phyloP scores from a whole-genome alignment of 139 green algal species.

The Picocystis salinarum region DNA sequence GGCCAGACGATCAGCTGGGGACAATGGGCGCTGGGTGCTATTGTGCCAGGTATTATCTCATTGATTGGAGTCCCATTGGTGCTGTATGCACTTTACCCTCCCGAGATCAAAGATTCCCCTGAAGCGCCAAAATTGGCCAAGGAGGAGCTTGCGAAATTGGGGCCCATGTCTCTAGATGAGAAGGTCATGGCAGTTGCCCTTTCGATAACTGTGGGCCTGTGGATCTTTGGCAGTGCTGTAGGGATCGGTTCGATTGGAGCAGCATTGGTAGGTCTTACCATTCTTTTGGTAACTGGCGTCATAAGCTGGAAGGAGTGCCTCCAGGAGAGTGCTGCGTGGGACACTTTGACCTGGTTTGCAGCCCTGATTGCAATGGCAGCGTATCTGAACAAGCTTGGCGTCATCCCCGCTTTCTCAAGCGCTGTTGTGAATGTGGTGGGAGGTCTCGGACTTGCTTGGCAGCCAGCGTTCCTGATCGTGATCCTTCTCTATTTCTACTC shows the following conservation, averaged over 20 bases:
- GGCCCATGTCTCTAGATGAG: conserved; percentile 78
- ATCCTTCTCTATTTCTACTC: conserved; percentile 95
- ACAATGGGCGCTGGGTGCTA: conserved; percentile 70
- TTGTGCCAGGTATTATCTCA: conserved; percentile 72
- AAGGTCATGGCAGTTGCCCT: conserved; percentile 85
- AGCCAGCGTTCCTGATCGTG: conserved; percentile 78
- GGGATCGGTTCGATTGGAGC: conserved; percentile 86
- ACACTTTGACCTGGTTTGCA: conserved; percentile 98
- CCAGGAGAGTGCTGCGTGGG: conserved; percentile 58
- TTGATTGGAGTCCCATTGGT: conserved; percentile 70
- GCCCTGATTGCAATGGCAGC: conserved; percentile 95
- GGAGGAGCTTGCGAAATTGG: conserved; percentile 82
- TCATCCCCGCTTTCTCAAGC: conserved; percentile 92
- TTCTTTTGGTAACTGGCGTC: conserved; percentile 82
- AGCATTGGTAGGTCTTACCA: conserved; percentile 82
- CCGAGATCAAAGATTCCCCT: conserved; percentile 85
- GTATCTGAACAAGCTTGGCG: conserved; percentile 95
- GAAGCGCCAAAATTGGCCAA: conserved; percentile 70
- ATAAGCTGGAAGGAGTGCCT: conserved; percentile 64
- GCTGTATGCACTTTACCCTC: conserved; percentile 90
- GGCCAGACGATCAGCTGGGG: conserved; percentile 82
- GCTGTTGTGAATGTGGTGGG: conserved; percentile 53
- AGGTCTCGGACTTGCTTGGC: conserved; percentile 75
- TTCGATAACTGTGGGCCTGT: conserved; percentile 63
- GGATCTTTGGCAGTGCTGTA: conserved; percentile 68